Evolutionary conservation across 805 yeast species (phyloP), one percentile per base, ranked within the genome.

Genomic region (Pichia kluyveri): DNA sequence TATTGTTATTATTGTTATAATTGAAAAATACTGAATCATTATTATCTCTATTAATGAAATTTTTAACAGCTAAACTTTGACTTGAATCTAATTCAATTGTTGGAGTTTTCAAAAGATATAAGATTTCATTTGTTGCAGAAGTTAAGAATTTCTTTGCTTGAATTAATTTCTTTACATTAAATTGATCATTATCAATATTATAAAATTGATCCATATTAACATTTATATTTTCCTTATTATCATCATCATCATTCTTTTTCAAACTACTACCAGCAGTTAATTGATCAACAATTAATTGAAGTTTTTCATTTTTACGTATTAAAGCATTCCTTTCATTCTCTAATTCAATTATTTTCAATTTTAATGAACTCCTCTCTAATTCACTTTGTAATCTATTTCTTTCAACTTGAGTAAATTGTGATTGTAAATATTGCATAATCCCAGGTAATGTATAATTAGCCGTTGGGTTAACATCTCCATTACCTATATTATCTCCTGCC

Each of bases 401-500:
- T 45, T 67, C 71, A 38, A 65, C 60, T 14, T 71, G 71, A 26
- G 82, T 76, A 60, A 77, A 77, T 52, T 77, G 82, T n/a, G 76
- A 69, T 40, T 80, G 79, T 50, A 77, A 62, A 56, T 77, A 77
- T 56, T 76, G 77, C 65, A 77, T 77, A 23, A 77, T 77, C 0
- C 83, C 83, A 0, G 83, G 83, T 15, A 77, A 65, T 4, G 82
- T 76, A 41, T 67, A 67, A 26, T 63, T 51, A 18, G 52, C 48
- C 17, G 48, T 37, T 31, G 37, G 37, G 5, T 17, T 18, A 8
- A 5, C n/a, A 18, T 19, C n/a, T n/a, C 14, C 39, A 18, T 19
- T 37, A 8, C 44, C 49, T 49, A 34, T 44, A 15, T 30, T 23
- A 23, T 23, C 26, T 4, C 26, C 26, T 5, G 26, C 26, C 26